Evolutionary conservation across 257 asterid genomes (phyloP).

Genomic region (Anisodus tanguticus): DNA sequence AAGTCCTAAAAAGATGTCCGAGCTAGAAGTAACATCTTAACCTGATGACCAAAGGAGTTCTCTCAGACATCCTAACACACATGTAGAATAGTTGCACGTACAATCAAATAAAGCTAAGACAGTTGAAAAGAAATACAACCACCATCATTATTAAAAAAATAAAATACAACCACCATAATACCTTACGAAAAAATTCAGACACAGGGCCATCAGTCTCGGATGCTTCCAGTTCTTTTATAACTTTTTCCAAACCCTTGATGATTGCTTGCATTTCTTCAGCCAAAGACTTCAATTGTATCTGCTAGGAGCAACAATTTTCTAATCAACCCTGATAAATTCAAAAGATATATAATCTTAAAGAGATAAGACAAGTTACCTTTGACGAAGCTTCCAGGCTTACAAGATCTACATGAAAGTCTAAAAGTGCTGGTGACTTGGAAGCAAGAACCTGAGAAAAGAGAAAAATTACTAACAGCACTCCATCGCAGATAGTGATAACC

Average conservation of each 20-base stretch:
- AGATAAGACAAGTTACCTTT: conserved; percentile 60
- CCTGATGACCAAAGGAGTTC: background rate
- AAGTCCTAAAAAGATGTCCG: background rate
- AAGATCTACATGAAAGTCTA: conserved; percentile 75
- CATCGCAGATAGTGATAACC: background rate
- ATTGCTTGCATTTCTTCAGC: conserved; percentile 99
- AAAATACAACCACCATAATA: conserved; percentile 37
- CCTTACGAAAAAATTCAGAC: conserved; percentile 88
- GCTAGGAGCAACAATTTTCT: conserved; percentile 36
- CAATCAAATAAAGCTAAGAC: conserved; percentile 2
- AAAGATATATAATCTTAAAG: conserved; percentile 25
- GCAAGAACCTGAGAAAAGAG: conserved; percentile 75
- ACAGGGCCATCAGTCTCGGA: conserved; percentile 97
- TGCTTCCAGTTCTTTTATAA: conserved; percentile 83
- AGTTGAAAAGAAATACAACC: background rate
- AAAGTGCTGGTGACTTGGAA: conserved; percentile 66
- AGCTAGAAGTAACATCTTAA: background rate
- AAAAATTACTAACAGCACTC: conserved; percentile 12
- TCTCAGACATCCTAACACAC: conserved; percentile 8
- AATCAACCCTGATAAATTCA: conserved; percentile 28
- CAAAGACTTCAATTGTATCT: conserved; percentile 96
- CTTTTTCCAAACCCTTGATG: conserved; percentile 91
- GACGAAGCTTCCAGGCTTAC: conserved; percentile 86
- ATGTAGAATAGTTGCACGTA: conserved; percentile 8
- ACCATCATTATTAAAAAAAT: conserved; percentile 12